Conservation (phyloP, 2,329 filamentous ascomycete species). For the Arachnomyces sp. region DNA sequence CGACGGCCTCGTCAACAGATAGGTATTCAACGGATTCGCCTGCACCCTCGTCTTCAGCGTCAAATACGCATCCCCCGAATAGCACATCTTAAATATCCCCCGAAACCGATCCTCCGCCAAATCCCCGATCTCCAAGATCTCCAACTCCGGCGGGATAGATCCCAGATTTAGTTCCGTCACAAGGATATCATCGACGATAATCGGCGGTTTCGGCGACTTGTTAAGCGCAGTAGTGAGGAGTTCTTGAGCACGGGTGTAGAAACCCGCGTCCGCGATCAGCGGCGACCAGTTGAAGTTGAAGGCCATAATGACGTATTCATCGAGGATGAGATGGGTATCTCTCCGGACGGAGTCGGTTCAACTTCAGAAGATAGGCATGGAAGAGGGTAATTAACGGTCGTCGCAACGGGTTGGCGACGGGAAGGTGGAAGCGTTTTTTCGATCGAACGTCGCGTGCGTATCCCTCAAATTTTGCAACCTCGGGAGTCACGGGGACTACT, state of each 20-base stretch:
- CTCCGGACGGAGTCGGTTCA: neutral
- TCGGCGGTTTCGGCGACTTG: conserved; percentile 94
- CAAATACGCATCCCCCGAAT: conserved; percentile 88
- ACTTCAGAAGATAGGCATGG: no score
- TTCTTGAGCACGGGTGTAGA: conserved; percentile 83
- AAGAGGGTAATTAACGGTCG: no score
- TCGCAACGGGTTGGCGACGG: no score
- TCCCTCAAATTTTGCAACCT: no score
- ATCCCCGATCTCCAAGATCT: conserved; percentile 96
- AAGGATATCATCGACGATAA: conserved; percentile 98
- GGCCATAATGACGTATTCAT: conserved; percentile 57
- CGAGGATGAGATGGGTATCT: conserved; percentile 13
- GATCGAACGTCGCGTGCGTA: no score
- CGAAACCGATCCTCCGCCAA: conserved; percentile 93
- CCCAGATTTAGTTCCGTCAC: conserved; percentile 97
- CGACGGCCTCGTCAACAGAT: conserved; percentile 77
- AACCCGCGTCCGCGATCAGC: conserved; percentile 85
- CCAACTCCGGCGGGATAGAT: conserved; percentile 84
- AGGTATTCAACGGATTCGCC: conserved; percentile 95
- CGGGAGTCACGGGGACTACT: no score
- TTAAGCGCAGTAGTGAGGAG: conserved; percentile 92
- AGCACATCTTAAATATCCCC: conserved; percentile 99
- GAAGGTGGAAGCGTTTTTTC: no score
- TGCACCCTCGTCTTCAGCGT: conserved; percentile 94
- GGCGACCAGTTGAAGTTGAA: conserved; percentile 99